These are phyloP conservation scores for Phlebiopsis flavidoalba DNA, from an alignment of 768 basidiomycete species.

Conservation along the genomic window DNA sequence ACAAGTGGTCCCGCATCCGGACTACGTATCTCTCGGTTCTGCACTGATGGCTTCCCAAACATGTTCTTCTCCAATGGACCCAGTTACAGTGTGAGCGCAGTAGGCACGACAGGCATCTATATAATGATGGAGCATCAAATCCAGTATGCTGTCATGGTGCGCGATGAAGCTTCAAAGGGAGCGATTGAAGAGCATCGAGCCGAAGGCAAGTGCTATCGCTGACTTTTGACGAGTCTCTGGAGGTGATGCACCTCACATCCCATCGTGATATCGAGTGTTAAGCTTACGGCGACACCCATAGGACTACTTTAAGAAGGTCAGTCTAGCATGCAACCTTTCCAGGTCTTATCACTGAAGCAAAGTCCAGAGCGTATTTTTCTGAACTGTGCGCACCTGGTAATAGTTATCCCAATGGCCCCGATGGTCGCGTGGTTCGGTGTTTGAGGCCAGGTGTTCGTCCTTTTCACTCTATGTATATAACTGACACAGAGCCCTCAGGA, in stretches of 20 bases:
- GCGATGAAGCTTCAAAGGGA: slow-evolving; percentile 59
- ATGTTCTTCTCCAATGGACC: slow-evolving; percentile 51
- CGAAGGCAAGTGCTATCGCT: slow-evolving; percentile 50
- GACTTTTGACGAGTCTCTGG: slow-evolving; percentile 60
- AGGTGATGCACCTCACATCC: slow-evolving; percentile 23
- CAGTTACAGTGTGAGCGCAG: slow-evolving; percentile 45
- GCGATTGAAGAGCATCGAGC: slow-evolving; percentile 54
- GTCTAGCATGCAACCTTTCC: background rate
- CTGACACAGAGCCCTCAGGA: background rate
- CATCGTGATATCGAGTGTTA: background rate
- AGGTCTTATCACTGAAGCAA: background rate
- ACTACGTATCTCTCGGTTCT: slow-evolving; percentile 52
- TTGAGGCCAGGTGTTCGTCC: slow-evolving; percentile 49
- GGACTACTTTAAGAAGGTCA: slow-evolving; percentile 43
- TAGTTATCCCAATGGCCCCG: slow-evolving; percentile 49
- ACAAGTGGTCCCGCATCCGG: slow-evolving; percentile 49
- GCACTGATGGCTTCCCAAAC: slow-evolving; percentile 62
- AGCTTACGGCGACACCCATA: slow-evolving; percentile 13
- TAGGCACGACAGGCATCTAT: slow-evolving; percentile 51
- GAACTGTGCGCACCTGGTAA: slow-evolving; percentile 61
- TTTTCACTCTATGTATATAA: background rate
- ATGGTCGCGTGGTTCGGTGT: slow-evolving; percentile 51
- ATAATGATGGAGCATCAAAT: slow-evolving; percentile 50
- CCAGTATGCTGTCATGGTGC: slow-evolving; percentile 47
- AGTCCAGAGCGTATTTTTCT: slow-evolving; percentile 47